phyloP scores from a whole-genome alignment of 805 yeast species.

The Saturnispora diversa region DNA sequence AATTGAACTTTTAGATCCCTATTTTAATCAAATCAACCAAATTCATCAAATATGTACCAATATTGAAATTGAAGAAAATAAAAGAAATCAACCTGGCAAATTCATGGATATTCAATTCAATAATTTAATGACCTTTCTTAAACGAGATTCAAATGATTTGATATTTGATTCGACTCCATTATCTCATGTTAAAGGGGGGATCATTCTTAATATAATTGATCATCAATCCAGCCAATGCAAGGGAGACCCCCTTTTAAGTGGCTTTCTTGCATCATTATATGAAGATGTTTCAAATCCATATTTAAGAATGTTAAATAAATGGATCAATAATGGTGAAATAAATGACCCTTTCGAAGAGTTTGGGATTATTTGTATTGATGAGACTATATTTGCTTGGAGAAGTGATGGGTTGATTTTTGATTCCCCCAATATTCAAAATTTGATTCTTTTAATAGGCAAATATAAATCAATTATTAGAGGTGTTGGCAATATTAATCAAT shows the following conservation, averaged over 20 bases:
- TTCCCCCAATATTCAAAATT: conserved; percentile 44
- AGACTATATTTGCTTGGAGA: conserved; percentile 66
- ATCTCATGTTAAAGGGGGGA: conserved; percentile 68
- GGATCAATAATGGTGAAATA: conserved; percentile 71
- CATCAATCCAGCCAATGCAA: conserved; percentile 44
- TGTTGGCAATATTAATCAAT: neutral
- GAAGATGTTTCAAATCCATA: conserved; percentile 56
- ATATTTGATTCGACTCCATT: conserved; percentile 45
- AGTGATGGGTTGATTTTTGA: conserved; percentile 59
- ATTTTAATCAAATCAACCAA: conserved; percentile 4
- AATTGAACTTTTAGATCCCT: neutral
- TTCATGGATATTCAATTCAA: conserved; percentile 24
- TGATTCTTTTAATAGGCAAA: conserved; percentile 77
- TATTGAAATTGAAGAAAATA: conserved; percentile 37
- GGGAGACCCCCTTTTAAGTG: conserved; percentile 55
- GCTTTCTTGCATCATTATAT: conserved; percentile 46
- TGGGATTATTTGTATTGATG: conserved; percentile 59
- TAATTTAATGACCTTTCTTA: conserved; percentile 30
- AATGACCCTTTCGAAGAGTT: conserved; percentile 81
- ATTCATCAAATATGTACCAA: neutral
- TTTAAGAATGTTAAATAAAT: conserved; percentile 58
- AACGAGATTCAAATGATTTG: conserved; percentile 33
- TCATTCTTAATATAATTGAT: conserved; percentile 56
- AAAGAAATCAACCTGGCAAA: conserved; percentile 29
- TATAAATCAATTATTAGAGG: conserved; percentile 56